Conservation (phyloP, 2,329 filamentous ascomycete genomes). For the Alternaria triticimaculans region DNA sequence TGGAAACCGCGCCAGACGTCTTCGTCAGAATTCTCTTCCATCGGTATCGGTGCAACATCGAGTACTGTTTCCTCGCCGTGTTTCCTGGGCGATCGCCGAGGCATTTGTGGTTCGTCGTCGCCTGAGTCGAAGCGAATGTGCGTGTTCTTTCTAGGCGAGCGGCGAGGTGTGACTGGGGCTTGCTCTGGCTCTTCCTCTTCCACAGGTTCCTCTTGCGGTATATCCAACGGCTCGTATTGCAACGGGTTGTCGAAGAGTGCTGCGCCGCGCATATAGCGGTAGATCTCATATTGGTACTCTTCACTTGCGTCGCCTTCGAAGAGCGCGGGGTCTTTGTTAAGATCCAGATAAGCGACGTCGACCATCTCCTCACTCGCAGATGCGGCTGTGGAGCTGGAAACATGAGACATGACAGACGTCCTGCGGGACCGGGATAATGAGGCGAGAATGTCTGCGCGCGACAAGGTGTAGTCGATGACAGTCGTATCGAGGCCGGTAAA, state of each 20-base stretch:
- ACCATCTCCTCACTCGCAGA: neutral
- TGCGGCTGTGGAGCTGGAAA: conserved; percentile 4
- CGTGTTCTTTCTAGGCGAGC: conserved; percentile 34
- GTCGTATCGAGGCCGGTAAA: conserved; percentile 66
- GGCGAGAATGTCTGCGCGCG: conserved; percentile 60
- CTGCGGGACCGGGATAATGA: conserved; percentile 8
- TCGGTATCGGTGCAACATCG: neutral
- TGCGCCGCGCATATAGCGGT: conserved; percentile 59
- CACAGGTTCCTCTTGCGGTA: neutral
- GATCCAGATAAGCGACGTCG: conserved; percentile 55
- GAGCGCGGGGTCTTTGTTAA: conserved; percentile 52
- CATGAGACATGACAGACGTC: conserved; percentile 19
- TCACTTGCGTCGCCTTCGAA: conserved; percentile 56
- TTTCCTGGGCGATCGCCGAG: conserved; percentile 10
- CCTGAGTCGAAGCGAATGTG: conserved; percentile 34
- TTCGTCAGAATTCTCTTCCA: neutral
- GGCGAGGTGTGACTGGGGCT: conserved; percentile 20
- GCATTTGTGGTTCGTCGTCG: conserved; percentile 2
- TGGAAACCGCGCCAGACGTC: conserved; percentile 60
- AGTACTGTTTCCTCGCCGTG: neutral
- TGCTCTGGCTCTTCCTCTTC: neutral
- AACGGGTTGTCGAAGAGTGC: conserved; percentile 56
- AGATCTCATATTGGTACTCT: conserved; percentile 64
- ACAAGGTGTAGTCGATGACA: conserved; percentile 72
- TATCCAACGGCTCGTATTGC: conserved; percentile 8